Percentiles rank a stretch among this genome's conserved stretches.
Conservation (phyloP, 164 flowering plant genomes). For the Warburgia ugandensis region DNA sequence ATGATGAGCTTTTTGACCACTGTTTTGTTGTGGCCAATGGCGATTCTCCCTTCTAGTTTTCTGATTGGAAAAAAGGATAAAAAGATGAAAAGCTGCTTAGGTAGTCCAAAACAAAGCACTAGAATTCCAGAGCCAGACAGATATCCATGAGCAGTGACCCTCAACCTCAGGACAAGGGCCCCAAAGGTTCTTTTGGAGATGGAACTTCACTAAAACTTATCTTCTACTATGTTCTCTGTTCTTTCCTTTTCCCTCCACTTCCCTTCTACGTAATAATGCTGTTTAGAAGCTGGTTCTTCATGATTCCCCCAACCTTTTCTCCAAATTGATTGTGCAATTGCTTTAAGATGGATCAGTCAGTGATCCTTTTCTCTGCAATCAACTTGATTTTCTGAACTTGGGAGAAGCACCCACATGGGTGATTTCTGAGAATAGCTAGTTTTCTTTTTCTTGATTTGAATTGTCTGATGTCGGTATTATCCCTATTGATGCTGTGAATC, state of each 20-base stretch:
- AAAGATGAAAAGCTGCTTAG: slow-evolving; percentile 10
- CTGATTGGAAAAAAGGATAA: slow-evolving; percentile 7
- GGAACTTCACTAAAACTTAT: slow-evolving; percentile 37
- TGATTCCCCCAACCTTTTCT: slow-evolving; percentile 15
- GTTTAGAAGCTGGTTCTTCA: slow-evolving; percentile 16
- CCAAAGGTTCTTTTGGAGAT: slow-evolving; percentile 18
- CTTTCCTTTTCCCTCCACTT: slow-evolving; percentile 3
- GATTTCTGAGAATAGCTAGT: slow-evolving; percentile 16
- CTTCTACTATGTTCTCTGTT: slow-evolving; percentile 10
- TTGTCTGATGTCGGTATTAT: no score
- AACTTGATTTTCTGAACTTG: slow-evolving; percentile 26
- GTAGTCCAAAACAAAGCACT: slow-evolving; percentile 21
- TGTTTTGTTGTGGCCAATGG: slow-evolving; percentile 13
- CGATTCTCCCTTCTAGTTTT: slow-evolving; percentile 13
- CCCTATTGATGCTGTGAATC: no score
- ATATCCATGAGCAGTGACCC: slow-evolving; percentile 35
- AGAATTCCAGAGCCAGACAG: slow-evolving; percentile 23
- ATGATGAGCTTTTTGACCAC: slow-evolving; percentile 37
- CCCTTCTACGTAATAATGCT: slow-evolving; percentile 18
- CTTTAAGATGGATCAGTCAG: slow-evolving; percentile 26
- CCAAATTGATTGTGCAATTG: slow-evolving; percentile 23
- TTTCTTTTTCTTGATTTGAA: slow-evolving; percentile 1
- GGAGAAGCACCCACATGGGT: slow-evolving; percentile 26
- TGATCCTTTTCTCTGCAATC: not conserved
- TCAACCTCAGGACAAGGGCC: slow-evolving; percentile 41